Evolutionary conservation across 352 stramenopile species (phyloP), one percentile per base, ranked within the genome.

Genomic region (Hyaloperonospora arabidopsidis): DNA sequence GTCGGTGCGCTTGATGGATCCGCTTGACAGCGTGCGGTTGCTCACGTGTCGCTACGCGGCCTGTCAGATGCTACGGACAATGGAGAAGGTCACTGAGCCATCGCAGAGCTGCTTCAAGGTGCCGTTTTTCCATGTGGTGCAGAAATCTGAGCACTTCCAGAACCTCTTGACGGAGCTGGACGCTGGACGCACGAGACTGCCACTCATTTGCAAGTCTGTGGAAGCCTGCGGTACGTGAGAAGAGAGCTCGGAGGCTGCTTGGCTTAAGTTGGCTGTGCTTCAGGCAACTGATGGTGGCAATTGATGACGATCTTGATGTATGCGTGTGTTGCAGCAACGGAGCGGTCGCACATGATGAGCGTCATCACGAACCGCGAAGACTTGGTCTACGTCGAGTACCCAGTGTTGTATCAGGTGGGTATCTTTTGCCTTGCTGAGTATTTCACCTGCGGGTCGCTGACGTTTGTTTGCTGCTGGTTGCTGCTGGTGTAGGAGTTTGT

Each of bases 331-430:
- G 13, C 43, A 93, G 83, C 72, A 1, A 91, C 80, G 29, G 76
- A 91, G 5, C 75, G 74, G 6, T 93, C 83, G 35, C 83, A 93
- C 52, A 71, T 84, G 65, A 93, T 93, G 83, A 86, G 72, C 49
- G 79, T 93, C 46, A 67, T 91, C 46, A 86, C 83, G 5, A 75
- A 81, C 60, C 59, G 61, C 13, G 66, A 74, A 18, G 79, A 93
- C 44, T 57, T 93, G 19, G 34, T 68, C 36, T 69, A 74, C 43
- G 55, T 86, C 22, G 65, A 84, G 29, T 76, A 74, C 35, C 76
- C 83, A 1, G 57, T 63, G 17, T 55, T 93, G 19, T 87, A 89
- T 48, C 83, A 93, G 72, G 82, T 17, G 6, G 18, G 41, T 28
- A 41, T 14, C 36, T 19, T 41, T 5, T 47, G 11, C 13, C 8